These are phyloP conservation scores for Osmanthus fragrans DNA, from an alignment of 257 asterid species.

Conservation along the genomic window DNA sequence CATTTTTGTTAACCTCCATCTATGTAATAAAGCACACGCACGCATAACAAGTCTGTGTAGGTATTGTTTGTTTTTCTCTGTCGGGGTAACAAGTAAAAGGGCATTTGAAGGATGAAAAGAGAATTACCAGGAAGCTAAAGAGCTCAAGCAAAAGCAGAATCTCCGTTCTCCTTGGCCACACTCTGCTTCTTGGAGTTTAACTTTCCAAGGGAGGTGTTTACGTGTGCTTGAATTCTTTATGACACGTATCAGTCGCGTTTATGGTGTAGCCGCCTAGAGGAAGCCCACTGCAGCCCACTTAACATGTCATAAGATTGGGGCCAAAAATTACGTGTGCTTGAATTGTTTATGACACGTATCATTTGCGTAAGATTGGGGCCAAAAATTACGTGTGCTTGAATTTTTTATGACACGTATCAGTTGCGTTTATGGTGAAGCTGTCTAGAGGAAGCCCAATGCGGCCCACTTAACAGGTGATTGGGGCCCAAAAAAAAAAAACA, in stretches of 20 bases:
- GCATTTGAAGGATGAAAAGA: background rate
- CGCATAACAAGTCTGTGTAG: background rate
- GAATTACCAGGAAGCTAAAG: background rate
- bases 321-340: too few species aligned
- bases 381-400: too few species aligned
- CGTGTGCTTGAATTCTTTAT: background rate
- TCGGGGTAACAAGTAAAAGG: background rate
- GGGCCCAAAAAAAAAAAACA: too few species aligned
- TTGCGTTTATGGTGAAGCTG: too few species aligned
- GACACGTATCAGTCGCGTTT: background rate
- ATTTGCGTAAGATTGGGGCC: too few species aligned
- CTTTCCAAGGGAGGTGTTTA: background rate
- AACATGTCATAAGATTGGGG: background rate
- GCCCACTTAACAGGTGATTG: too few species aligned
- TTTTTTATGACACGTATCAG: too few species aligned
- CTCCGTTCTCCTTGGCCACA: background rate
- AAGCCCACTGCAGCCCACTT: background rate
- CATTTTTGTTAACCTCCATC: background rate
- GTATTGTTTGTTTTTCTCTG: background rate
- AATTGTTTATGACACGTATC: too few species aligned
- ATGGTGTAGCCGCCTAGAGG: background rate
- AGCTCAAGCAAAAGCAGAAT: background rate
- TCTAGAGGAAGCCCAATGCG: too few species aligned
- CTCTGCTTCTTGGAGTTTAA: background rate
- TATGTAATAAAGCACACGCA: background rate